These are phyloP conservation scores for Mesembryanthemum crystallinum DNA, from an alignment of 148 eudicot species.

Conservation along the genomic window DNA sequence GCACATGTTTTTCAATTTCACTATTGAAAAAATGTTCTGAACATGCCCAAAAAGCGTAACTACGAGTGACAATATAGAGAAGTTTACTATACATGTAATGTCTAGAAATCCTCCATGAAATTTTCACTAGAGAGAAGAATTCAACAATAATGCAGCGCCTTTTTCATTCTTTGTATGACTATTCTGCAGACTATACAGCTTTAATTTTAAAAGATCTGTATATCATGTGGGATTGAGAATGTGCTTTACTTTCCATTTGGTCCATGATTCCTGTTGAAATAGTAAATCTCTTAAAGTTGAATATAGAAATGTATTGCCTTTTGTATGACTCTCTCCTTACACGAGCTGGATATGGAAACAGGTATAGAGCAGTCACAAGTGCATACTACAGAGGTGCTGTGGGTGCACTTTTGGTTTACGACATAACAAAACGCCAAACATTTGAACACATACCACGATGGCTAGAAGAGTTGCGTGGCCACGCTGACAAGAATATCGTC, in stretches of 20 bases:
- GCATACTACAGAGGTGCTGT: constrained; percentile 87
- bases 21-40: too few relatives aligned
- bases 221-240: background rate
- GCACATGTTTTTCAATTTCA: too few relatives aligned
- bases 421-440: constrained; percentile 74
- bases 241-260: background rate
- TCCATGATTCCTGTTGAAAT: background rate
- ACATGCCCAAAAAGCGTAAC: too few relatives aligned
- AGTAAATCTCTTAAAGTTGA: background rate
- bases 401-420: constrained; percentile 75
- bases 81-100: too few relatives aligned
- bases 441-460: constrained; percentile 88
- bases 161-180: too few relatives aligned
- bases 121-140: too few relatives aligned
- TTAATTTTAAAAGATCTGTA: too few relatives aligned
- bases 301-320: background rate
- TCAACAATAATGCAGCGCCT: too few relatives aligned
- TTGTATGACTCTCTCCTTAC: background rate
- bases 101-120: too few relatives aligned
- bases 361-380: constrained; percentile 86
- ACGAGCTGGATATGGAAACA: constrained; percentile 25
- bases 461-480: constrained; percentile 81
- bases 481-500: constrained; percentile 85
- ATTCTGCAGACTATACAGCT: too few relatives aligned
- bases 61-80: too few relatives aligned